Evolutionary conservation across 257 asterid species (phyloP).

Genomic region (Echium plantagineum): DNA sequence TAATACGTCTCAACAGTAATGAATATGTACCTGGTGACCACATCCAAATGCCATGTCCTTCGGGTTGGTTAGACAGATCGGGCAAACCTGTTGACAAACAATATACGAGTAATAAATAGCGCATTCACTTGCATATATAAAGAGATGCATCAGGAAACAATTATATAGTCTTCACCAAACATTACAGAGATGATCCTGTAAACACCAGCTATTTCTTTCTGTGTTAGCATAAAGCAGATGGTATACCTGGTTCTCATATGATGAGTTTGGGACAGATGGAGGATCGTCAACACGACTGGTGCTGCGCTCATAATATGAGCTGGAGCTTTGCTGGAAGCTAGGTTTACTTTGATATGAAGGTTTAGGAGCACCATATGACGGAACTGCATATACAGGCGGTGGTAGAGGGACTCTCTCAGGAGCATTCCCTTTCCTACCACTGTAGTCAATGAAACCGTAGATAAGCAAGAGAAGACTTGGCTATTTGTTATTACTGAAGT

Average conservation of each 20-base stretch:
- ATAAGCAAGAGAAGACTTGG: neutral
- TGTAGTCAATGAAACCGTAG: slow-evolving; percentile 15
- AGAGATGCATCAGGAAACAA: neutral
- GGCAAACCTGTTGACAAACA: slow-evolving; percentile 51
- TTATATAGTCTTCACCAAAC: neutral
- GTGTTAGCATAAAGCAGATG: neutral
- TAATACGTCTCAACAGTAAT: neutral
- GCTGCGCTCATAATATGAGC: slow-evolving; percentile 21
- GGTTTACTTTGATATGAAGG: slow-evolving; percentile 21
- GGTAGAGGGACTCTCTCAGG: slow-evolving; percentile 67
- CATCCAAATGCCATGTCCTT: slow-evolving; percentile 98
- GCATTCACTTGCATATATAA: neutral
- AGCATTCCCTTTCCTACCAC: slow-evolving; percentile 40
- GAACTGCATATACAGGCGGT: slow-evolving; percentile 52
- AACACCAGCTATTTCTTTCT: neutral
- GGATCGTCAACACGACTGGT: slow-evolving; percentile 15
- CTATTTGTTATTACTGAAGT: neutral
- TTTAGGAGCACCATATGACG: slow-evolving; percentile 29
- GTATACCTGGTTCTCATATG: slow-evolving; percentile 57
- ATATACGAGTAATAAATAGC: slow-evolving; percentile 4
- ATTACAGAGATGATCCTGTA: neutral
- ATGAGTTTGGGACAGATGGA: slow-evolving; percentile 35
- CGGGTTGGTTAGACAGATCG: slow-evolving; percentile 72
- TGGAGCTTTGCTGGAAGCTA: slow-evolving; percentile 23
- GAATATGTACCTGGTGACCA: slow-evolving; percentile 75